Evolutionary conservation across 2,329 filamentous ascomycete genomes (phyloP).

Genomic region (Alternaria viburni): DNA sequence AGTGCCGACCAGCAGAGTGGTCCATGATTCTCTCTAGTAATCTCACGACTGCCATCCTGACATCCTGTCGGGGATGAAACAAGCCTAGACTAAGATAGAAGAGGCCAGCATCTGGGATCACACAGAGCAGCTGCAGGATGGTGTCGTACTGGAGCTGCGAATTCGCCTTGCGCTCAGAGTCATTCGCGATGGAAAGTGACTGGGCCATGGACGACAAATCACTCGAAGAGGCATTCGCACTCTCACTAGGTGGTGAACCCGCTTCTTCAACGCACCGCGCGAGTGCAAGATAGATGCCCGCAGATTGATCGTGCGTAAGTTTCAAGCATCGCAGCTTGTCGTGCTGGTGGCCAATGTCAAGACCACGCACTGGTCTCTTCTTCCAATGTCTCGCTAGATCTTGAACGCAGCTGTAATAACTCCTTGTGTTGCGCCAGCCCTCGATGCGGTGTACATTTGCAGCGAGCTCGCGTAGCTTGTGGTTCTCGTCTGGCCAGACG

Average conservation of each 20-base stretch:
- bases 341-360: conserved; percentile 90
- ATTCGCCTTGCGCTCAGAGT: conserved; percentile 29
- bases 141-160: conserved; percentile 47
- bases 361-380: conserved; percentile 70
- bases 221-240: conserved; percentile 22
- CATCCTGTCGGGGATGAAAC: conserved; percentile 85
- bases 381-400: conserved; percentile 48
- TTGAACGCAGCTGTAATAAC: conserved; percentile 94
- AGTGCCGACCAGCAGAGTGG: conserved; percentile 91
- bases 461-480: conserved; percentile 83
- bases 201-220: conserved; percentile 28
- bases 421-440: conserved; percentile 93
- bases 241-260: conserved; percentile 19
- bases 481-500: conserved; percentile 85
- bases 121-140: conserved; percentile 69
- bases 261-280: conserved; percentile 69
- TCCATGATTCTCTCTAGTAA: conserved; percentile 81
- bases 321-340: conserved; percentile 86
- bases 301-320: conserved; percentile 75
- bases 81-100: conserved; percentile 91
- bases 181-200: conserved; percentile 33
- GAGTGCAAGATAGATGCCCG: conserved; percentile 84
- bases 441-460: conserved; percentile 93
- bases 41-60: conserved; percentile 77
- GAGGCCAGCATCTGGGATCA: conserved; percentile 83